These are phyloP conservation scores for Neurospora africana DNA, from an alignment of 495 filamentous ascomycete genomes.

Conservation along the genomic window DNA sequence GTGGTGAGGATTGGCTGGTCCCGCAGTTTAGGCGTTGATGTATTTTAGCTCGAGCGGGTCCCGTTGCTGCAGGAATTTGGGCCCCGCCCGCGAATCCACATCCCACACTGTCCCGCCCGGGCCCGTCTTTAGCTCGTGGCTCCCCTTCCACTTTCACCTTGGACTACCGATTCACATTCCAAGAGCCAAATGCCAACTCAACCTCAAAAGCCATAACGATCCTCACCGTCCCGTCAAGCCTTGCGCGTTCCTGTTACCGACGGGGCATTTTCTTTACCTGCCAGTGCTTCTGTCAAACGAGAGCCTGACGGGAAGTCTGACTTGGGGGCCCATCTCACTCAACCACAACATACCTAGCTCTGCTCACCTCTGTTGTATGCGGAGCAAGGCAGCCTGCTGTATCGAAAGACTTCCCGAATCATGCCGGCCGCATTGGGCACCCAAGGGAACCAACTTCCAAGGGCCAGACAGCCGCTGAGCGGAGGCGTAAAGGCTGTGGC, in stretches of 20 bases:
- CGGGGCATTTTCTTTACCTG: background rate
- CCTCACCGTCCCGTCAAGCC: background rate
- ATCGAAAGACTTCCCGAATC: background rate
- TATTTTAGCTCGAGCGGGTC: constrained; percentile 6
- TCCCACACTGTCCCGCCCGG: background rate
- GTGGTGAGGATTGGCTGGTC: constrained; percentile 5
- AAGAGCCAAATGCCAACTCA: background rate
- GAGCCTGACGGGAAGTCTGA: background rate
- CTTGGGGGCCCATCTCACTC: background rate
- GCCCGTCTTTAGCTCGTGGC: constrained; percentile 6
- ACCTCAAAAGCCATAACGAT: background rate
- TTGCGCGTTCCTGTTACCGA: background rate
- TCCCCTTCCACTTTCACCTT: background rate
- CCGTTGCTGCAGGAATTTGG: background rate
- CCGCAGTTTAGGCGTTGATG: constrained; percentile 13
- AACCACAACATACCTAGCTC: background rate
- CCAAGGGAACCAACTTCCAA: background rate
- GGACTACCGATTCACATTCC: background rate
- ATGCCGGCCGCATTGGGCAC: background rate
- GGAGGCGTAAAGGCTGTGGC: constrained; percentile 5
- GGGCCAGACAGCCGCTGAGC: constrained; percentile 4
- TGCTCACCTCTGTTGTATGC: background rate
- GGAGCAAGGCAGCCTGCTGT: background rate
- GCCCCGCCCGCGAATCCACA: background rate
- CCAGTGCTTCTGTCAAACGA: background rate